These are phyloP conservation scores for Setomelanomma holmii DNA, from an alignment of 2,329 filamentous ascomycete species.

Conservation along the genomic window DNA sequence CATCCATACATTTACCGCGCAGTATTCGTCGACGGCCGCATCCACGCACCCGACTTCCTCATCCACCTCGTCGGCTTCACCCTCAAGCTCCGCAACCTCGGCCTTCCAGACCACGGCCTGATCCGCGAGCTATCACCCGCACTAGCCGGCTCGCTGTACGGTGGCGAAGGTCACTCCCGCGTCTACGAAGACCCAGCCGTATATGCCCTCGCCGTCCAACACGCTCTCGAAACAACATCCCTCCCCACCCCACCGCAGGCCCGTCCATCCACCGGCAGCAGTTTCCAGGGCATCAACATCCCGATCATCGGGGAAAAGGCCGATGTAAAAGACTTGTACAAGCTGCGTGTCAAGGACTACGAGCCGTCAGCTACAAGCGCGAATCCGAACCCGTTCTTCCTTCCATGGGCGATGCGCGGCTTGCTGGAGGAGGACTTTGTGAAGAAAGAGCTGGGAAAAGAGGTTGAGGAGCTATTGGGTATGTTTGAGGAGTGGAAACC, in stretches of 20 bases:
- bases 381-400: conserved; percentile 80
- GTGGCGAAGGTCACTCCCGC: conserved; percentile 90
- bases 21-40: conserved; percentile 92
- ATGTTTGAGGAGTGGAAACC: conserved; percentile 97
- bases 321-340: conserved; percentile 32
- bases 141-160: conserved; percentile 88
- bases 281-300: conserved; percentile 41
- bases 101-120: conserved; percentile 89
- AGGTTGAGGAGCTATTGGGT: conserved; percentile 79
- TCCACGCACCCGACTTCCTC: conserved; percentile 93
- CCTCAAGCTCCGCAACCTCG: conserved; percentile 91
- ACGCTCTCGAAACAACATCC: conserved; percentile 57
- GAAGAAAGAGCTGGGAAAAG: conserved; percentile 76
- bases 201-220: conserved; percentile 68
- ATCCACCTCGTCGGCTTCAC: conserved; percentile 92
- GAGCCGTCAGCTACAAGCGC: conserved; percentile 29
- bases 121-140: conserved; percentile 88
- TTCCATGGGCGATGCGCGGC: conserved; percentile 96
- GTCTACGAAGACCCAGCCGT: conserved; percentile 89
- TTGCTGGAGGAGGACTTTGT: conserved; percentile 91
- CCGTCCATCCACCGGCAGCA: conserved; percentile 28
- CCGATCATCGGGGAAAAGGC: conserved; percentile 38
- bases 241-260: conserved; percentile 33
- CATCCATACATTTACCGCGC: conserved; percentile 95
- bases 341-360: conserved; percentile 43